Evolutionary conservation across 768 basidiomycete species (phyloP).

Genomic region (Ramaria rubella): DNA sequence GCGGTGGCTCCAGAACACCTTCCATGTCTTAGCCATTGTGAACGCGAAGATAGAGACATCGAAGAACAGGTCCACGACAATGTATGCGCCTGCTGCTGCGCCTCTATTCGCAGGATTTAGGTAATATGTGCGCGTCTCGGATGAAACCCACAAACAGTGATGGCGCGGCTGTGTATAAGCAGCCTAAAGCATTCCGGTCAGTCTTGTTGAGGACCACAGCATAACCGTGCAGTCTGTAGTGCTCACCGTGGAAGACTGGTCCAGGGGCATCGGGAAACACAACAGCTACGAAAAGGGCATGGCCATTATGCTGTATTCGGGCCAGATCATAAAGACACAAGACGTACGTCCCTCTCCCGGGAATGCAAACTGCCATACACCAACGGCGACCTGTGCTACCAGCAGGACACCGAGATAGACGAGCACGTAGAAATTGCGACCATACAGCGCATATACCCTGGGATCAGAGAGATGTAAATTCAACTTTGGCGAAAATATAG

Average conservation of each 20-base stretch:
- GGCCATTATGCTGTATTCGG: background rate
- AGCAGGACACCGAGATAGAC: background rate
- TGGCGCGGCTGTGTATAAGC: background rate
- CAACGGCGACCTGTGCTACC: background rate
- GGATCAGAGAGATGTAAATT: background rate
- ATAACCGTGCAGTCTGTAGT: too few relatives aligned
- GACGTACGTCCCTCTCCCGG: constrained; percentile 1
- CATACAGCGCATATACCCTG: constrained; percentile 1
- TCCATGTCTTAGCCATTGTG: background rate
- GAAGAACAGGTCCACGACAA: background rate
- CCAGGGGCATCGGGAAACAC: background rate
- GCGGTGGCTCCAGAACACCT: background rate
- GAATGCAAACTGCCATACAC: background rate
- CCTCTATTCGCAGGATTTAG: background rate
- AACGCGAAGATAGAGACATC: background rate
- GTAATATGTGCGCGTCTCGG: too few relatives aligned
- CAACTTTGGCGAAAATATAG: too few relatives aligned
- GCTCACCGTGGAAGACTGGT: background rate
- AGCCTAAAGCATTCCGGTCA: background rate
- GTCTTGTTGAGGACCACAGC: too few relatives aligned
- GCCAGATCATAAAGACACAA: background rate
- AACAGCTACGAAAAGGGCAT: background rate
- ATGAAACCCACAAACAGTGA: background rate
- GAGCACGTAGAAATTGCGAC: background rate
- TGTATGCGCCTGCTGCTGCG: background rate